phyloP scores from a whole-genome alignment of 2,329 filamentous ascomycete species.

The Furcasterigmium sp. region DNA sequence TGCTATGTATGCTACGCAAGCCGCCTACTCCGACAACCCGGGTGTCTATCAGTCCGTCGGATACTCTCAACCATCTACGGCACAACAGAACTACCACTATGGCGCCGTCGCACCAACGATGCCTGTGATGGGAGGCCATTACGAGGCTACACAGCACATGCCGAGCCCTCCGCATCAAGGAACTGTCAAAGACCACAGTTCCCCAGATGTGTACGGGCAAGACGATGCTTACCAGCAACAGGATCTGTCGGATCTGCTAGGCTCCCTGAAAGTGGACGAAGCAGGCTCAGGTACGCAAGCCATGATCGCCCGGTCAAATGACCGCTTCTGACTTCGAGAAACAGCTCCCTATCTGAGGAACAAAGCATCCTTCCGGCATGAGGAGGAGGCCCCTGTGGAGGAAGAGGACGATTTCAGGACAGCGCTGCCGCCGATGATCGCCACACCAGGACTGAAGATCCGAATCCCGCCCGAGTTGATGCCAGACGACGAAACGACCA shows the following conservation, averaged over 20 bases:
- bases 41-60: slow-evolving; percentile 40
- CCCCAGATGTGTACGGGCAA: slow-evolving; percentile 49
- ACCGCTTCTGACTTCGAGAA: slow-evolving; percentile 2
- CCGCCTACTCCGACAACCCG: slow-evolving; percentile 40
- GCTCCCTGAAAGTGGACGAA: slow-evolving; percentile 82
- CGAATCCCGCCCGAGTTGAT: slow-evolving; percentile 90
- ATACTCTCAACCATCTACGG: slow-evolving; percentile 39
- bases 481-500: slow-evolving; percentile 76
- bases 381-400: slow-evolving; percentile 60
- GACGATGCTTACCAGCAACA: slow-evolving; percentile 60
- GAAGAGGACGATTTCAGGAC: slow-evolving; percentile 70
- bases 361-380: slow-evolving; percentile 43
- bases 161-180: slow-evolving; percentile 47
- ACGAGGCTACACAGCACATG: slow-evolving; percentile 44
- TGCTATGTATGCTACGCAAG: slow-evolving; percentile 43
- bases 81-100: slow-evolving; percentile 47
- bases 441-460: slow-evolving; percentile 69
- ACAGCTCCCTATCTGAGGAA: slow-evolving; percentile 79
- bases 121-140: slow-evolving; percentile 38
- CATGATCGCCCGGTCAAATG: too few species aligned
- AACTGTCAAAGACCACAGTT: slow-evolving; percentile 28
- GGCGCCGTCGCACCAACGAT: slow-evolving; percentile 44
- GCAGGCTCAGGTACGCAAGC: slow-evolving; percentile 68
- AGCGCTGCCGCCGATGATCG: slow-evolving; percentile 61
- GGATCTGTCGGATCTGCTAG: slow-evolving; percentile 74